Evolutionary conservation across 768 basidiomycete species (phyloP).

Genomic region (Pleurotus ostreatus): DNA sequence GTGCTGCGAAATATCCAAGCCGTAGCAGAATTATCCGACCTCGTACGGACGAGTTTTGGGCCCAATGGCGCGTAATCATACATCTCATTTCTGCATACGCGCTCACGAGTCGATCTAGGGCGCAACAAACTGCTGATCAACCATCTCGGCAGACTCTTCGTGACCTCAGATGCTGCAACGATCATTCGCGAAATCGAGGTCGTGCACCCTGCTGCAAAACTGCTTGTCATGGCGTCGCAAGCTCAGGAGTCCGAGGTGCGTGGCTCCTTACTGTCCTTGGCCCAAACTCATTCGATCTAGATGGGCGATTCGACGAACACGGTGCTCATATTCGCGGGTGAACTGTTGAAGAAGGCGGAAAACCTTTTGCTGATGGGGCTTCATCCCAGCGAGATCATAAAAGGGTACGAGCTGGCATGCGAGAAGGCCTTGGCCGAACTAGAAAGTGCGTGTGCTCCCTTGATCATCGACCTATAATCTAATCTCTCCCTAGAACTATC

Average conservation of each 20-base stretch:
- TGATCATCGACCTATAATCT: conserved; percentile 9
- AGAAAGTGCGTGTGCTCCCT: conserved; percentile 61
- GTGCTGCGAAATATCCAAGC: conserved; percentile 95
- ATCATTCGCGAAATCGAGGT: conserved; percentile 98
- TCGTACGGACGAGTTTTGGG: conserved; percentile 94
- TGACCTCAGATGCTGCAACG: conserved; percentile 98
- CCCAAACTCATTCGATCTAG: conserved; percentile 30
- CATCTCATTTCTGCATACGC: no score
- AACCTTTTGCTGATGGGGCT: conserved; percentile 92
- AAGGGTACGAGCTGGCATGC: conserved; percentile 92
- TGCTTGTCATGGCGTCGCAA: conserved; percentile 98
- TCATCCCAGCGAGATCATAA: conserved; percentile 93
- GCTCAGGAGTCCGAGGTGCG: conserved; percentile 91
- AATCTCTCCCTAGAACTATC: conserved; percentile 53
- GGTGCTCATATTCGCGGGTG: conserved; percentile 93
- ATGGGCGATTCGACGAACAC: conserved; percentile 98
- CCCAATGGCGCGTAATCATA: conserved; percentile 72
- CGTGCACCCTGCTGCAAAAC: conserved; percentile 96
- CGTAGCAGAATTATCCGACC: conserved; percentile 90
- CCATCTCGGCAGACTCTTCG: conserved; percentile 91
- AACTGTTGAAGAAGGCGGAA: conserved; percentile 91
- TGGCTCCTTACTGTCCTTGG: conserved; percentile 1
- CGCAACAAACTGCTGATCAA: conserved; percentile 98
- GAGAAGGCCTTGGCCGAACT: conserved; percentile 82
- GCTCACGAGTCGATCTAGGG: conserved; percentile 41